phyloP scores from a whole-genome alignment of 805 yeast species.

The Cyberlindnera veronae region DNA sequence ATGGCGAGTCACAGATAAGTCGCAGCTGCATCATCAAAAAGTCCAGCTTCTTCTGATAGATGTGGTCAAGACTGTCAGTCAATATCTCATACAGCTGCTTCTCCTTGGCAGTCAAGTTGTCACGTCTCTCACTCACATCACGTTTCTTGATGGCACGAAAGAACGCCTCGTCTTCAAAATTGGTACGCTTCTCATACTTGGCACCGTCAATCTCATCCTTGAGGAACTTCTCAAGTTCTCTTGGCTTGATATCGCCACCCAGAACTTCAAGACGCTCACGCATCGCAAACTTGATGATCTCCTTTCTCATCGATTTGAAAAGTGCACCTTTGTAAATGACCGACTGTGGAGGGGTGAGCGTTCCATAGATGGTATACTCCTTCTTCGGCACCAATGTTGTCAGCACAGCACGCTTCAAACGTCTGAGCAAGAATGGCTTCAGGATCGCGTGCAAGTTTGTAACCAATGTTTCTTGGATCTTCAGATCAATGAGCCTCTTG shows the following conservation, averaged over 20 bases:
- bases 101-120: conserved; percentile 7
- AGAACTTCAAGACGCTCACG: conserved; percentile 50
- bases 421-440: conserved; percentile 80
- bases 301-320: conserved; percentile 38
- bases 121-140: conserved; percentile 1
- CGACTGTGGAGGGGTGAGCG: conserved; percentile 60
- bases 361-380: conserved; percentile 78
- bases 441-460: conserved; percentile 80
- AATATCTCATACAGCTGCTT: conserved; percentile 13
- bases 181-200: conserved; percentile 20
- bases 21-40: conserved; percentile 83
- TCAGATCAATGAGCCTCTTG: conserved; percentile 51
- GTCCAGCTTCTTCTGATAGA: conserved; percentile 51
- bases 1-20: conserved; percentile 82
- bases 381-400: conserved; percentile 79
- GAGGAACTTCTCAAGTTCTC: conserved; percentile 42
- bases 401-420: conserved; percentile 74
- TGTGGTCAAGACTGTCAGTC: conserved; percentile 33
- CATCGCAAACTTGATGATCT: conserved; percentile 44
- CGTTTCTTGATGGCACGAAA: conserved; percentile 14
- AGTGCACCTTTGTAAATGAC: conserved; percentile 56
- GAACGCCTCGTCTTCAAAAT: conserved; percentile 15
- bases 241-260: conserved; percentile 20
- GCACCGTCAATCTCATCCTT: conserved; percentile 34
- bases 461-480: conserved; percentile 58